A percentile compares a stretch with the other conserved stretches of the same genome.
Conservation (phyloP, 2,329 filamentous ascomycete genomes). For the Pseudocercospora macadamiae region DNA sequence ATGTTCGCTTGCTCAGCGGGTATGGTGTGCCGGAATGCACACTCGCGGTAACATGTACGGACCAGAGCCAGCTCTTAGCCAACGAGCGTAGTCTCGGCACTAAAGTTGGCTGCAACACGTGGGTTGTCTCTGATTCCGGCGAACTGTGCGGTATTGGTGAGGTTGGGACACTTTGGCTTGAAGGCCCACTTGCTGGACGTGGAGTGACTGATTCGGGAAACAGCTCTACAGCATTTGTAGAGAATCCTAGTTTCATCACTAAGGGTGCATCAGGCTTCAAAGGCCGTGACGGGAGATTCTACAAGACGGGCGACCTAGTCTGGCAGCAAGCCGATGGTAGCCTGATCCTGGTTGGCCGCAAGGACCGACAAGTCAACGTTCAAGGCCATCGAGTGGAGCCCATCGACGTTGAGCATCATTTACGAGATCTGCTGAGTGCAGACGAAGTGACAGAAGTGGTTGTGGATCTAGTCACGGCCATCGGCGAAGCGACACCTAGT, state of each 20-base stretch:
- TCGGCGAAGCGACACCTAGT: constrained; percentile 20
- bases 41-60: neutral
- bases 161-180: constrained; percentile 46
- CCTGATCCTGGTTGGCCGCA: constrained; percentile 62
- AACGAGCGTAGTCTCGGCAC: neutral
- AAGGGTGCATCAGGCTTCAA: neutral
- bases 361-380: constrained; percentile 77
- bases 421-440: constrained; percentile 37
- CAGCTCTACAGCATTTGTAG: constrained; percentile 36
- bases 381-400: constrained; percentile 76
- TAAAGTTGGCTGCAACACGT: constrained; percentile 10
- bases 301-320: constrained; percentile 29
- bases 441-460: constrained; percentile 2
- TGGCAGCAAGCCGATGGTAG: constrained; percentile 24
- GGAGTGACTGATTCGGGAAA: constrained; percentile 45
- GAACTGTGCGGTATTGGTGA: neutral
- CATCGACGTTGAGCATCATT: constrained; percentile 67
- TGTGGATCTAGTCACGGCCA: neutral
- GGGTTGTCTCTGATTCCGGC: neutral
- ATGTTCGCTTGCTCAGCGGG: neutral
- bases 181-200: constrained; percentile 49
- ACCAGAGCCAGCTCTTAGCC: neutral
- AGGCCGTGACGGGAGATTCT: neutral
- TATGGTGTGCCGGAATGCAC: neutral
- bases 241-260: constrained; percentile 19